Evolutionary conservation across 768 basidiomycete genomes (phyloP).

Genomic region (Phanerochaete carnosa): DNA sequence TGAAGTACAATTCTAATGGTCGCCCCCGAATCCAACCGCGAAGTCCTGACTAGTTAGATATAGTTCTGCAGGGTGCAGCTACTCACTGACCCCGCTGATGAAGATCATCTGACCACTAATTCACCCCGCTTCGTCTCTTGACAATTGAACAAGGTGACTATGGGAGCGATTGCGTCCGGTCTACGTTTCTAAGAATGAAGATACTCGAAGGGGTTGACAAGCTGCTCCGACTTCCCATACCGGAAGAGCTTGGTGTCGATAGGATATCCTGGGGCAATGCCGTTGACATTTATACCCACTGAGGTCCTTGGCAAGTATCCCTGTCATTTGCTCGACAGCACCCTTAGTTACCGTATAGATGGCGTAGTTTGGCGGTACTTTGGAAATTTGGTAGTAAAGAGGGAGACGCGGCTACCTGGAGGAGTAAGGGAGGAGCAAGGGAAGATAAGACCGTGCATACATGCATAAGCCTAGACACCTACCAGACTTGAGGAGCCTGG

Average conservation of each 20-base stretch:
- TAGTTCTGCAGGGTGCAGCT: too few species aligned
- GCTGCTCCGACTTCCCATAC: slow-evolving; percentile 40
- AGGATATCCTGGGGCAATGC: too few species aligned
- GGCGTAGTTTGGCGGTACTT: slow-evolving; percentile 39
- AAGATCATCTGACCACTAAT: slow-evolving; percentile 49
- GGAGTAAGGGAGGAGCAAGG: too few species aligned
- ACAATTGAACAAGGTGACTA: slow-evolving; percentile 48
- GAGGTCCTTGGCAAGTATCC: slow-evolving; percentile 52
- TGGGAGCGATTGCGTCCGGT: slow-evolving; percentile 46
- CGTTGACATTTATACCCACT: slow-evolving; percentile 53
- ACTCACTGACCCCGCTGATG: slow-evolving; percentile 51
- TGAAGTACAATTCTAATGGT: too few species aligned
- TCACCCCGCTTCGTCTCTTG: slow-evolving; percentile 49
- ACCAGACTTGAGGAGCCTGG: slow-evolving; percentile 39
- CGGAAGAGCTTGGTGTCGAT: slow-evolving; percentile 49
- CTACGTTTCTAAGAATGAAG: slow-evolving; percentile 39
- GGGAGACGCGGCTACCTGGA: slow-evolving; percentile 51
- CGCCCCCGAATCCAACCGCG: too few species aligned
- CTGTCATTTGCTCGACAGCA: slow-evolving; percentile 50
- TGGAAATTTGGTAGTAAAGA: slow-evolving; percentile 44
- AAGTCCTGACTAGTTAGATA: too few species aligned
- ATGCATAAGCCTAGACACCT: slow-evolving; percentile 11
- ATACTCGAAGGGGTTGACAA: slow-evolving; percentile 38
- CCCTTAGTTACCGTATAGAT: slow-evolving; percentile 51
- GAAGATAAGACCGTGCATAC: too few species aligned